Conservation (phyloP, 2,329 filamentous ascomycete genomes). For the Talaromyces sp. region DNA sequence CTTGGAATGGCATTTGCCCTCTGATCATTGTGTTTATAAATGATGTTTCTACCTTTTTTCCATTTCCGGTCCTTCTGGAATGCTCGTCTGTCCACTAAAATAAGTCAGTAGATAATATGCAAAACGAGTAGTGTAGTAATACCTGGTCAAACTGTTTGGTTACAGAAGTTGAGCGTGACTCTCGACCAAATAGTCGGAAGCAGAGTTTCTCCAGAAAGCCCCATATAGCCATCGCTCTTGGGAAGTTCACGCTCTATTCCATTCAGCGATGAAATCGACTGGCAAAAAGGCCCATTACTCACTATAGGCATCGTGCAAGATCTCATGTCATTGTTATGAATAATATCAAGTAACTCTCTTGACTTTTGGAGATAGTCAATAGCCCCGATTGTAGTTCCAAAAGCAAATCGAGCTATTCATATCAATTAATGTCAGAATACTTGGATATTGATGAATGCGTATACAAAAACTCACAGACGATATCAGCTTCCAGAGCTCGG, state of each 20-base stretch:
- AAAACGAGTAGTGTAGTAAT: background rate
- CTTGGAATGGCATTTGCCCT: background rate
- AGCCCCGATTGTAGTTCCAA: background rate
- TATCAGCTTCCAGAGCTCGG: conserved; percentile 1
- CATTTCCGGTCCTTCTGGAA: background rate
- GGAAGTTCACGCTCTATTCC: background rate
- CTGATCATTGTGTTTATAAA: background rate
- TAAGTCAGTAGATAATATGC: background rate
- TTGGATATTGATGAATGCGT: background rate
- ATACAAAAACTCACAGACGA: conserved; percentile 1
- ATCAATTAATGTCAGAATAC: background rate
- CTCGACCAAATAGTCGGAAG: background rate
- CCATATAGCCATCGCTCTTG: background rate
- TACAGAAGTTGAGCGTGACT: background rate
- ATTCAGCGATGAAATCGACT: background rate
- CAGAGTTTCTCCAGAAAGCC: background rate
- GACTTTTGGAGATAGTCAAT: background rate
- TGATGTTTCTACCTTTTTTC: background rate
- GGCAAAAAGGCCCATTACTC: background rate
- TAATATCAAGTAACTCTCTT: background rate
- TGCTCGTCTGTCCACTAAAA: background rate
- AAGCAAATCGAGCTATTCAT: background rate
- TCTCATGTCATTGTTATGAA: background rate
- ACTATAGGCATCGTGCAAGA: conserved; percentile 2
- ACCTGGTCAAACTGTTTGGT: background rate